Conservation (phyloP, 805 yeast genomes). For the Torulaspora delbrueckii region DNA sequence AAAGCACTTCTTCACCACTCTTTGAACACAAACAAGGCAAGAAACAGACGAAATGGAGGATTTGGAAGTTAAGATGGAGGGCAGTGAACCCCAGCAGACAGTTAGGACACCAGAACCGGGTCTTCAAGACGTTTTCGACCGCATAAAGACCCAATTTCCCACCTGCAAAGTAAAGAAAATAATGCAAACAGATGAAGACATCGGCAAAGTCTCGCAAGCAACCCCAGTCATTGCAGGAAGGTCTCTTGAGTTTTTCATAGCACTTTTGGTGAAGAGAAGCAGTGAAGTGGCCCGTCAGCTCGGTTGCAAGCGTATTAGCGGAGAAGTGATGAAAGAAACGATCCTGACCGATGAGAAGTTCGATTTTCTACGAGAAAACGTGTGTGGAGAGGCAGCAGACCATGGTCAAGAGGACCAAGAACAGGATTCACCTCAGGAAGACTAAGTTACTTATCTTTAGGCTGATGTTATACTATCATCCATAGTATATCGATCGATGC, state of each 20-base stretch:
- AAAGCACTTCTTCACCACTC: neutral
- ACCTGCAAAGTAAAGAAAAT: constrained; percentile 87
- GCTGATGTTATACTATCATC: neutral
- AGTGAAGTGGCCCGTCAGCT: constrained; percentile 68
- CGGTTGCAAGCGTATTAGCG: constrained; percentile 76
- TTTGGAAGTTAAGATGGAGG: neutral
- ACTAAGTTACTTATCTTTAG: neutral
- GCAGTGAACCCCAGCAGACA: neutral
- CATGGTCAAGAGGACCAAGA: neutral
- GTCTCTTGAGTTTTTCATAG: constrained; percentile 87
- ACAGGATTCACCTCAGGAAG: neutral
- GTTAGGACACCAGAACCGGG: constrained; percentile 11
- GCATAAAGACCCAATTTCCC: constrained; percentile 81
- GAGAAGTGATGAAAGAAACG: constrained; percentile 78
- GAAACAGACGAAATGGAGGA: neutral
- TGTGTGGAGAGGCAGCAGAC: constrained; percentile 28
- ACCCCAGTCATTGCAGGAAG: constrained; percentile 98
- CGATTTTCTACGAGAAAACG: constrained; percentile 76
- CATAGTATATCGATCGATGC: neutral
- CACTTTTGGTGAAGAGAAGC: constrained; percentile 80
- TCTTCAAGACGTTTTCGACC: constrained; percentile 28
- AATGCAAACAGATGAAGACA: constrained; percentile 97
- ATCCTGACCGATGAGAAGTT: constrained; percentile 83
- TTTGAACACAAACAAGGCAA: neutral
- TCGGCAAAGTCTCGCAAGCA: constrained; percentile 97